A percentile compares a stretch with the other conserved stretches of the same genome.
Evolutionary conservation across 2,329 filamentous ascomycete genomes (phyloP).

Genomic region (Dothistroma septosporum): DNA sequence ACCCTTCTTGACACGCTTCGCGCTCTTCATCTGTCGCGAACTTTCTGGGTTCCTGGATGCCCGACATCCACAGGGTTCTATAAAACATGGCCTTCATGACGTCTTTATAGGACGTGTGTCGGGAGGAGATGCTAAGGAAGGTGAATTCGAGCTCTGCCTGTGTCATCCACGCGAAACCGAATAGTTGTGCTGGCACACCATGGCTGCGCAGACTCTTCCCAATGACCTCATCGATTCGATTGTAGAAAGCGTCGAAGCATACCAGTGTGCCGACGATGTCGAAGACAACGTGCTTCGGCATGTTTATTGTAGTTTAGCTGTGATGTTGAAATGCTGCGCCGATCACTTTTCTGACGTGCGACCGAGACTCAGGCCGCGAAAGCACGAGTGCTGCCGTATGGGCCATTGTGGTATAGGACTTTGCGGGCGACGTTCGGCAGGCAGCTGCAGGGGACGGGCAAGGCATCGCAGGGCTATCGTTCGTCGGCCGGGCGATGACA

Average conservation of each 20-base stretch:
- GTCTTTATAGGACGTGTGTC: slow-evolving; percentile 43
- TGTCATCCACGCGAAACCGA: slow-evolving; percentile 48
- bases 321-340: background rate
- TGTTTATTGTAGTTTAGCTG: background rate
- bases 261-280: slow-evolving; percentile 52
- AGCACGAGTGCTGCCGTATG: background rate
- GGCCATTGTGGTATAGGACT: background rate
- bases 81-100: slow-evolving; percentile 48
- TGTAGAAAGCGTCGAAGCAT: slow-evolving; percentile 44
- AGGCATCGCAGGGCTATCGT: background rate
- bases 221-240: slow-evolving; percentile 41
- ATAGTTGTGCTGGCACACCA: slow-evolving; percentile 41
- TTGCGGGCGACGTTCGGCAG: background rate
- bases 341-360: background rate
- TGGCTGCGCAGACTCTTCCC: slow-evolving; percentile 40
- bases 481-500: background rate
- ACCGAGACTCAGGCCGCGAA: background rate
- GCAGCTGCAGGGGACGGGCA: background rate
- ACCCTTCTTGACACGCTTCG: slow-evolving; percentile 39
- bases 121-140: slow-evolving; percentile 44
- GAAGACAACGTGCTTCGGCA: slow-evolving; percentile 32
- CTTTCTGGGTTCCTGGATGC: slow-evolving; percentile 41
- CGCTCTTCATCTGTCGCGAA: slow-evolving; percentile 45
- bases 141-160: slow-evolving; percentile 50
- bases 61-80: slow-evolving; percentile 45